phyloP scores from a whole-genome alignment of 495 filamentous ascomycete genomes.

The Sabuloglossum arenarium region DNA sequence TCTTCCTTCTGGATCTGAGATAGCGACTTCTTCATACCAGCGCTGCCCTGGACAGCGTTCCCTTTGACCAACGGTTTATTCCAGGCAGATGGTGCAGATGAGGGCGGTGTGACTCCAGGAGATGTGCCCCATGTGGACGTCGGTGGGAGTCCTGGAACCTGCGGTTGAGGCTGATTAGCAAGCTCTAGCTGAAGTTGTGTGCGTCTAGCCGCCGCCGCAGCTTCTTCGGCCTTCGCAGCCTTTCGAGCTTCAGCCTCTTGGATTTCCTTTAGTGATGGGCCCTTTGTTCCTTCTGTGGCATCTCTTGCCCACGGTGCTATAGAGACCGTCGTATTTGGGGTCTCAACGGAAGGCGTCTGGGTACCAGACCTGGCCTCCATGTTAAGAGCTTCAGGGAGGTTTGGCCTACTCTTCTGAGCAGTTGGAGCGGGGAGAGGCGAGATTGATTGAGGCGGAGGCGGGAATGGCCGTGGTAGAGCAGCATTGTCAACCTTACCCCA shows the following conservation, averaged over 20 bases:
- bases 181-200: slow-evolving; percentile 64
- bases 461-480: slow-evolving; percentile 60
- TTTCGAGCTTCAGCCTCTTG: slow-evolving; percentile 87
- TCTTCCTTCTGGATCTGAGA: slow-evolving; percentile 96
- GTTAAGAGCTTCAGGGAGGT: slow-evolving; percentile 62
- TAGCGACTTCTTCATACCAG: slow-evolving; percentile 63
- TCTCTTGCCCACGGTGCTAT: slow-evolving; percentile 93
- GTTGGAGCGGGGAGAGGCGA: slow-evolving; percentile 74
- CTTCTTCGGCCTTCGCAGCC: slow-evolving; percentile 76
- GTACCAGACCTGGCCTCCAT: slow-evolving; percentile 48
- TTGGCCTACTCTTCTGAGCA: slow-evolving; percentile 63
- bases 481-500: slow-evolving; percentile 36
- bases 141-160: slow-evolving; percentile 61
- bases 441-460: slow-evolving; percentile 44
- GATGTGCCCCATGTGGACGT: slow-evolving; percentile 86
- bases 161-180: slow-evolving; percentile 41
- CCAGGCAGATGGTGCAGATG: slow-evolving; percentile 37
- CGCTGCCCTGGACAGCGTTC: slow-evolving; percentile 21
- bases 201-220: slow-evolving; percentile 60
- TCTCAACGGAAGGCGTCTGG: slow-evolving; percentile 43
- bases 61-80: slow-evolving; percentile 40
- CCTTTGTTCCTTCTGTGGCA: slow-evolving; percentile 51
- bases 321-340: slow-evolving; percentile 30
- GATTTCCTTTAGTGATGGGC: slow-evolving; percentile 88
- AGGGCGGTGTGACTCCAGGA: slow-evolving; percentile 28